Evolutionary conservation across 1,139 yeast genomes (phyloP).

Genomic region (Chernovozyma sophiae-reginae): DNA sequence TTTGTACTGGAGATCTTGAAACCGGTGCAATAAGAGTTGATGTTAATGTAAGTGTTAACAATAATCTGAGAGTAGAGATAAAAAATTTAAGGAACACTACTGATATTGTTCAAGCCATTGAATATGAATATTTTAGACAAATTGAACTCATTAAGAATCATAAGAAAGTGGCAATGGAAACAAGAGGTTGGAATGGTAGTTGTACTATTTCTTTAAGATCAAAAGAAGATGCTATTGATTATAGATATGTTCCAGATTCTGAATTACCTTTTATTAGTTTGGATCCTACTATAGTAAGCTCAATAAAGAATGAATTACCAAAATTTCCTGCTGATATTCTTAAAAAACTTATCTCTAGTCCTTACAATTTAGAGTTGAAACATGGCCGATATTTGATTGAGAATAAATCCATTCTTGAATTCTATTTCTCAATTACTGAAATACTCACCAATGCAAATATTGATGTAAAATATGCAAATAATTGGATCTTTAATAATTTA

Average conservation of each 20-base stretch:
- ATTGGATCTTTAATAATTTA: constrained; percentile 83
- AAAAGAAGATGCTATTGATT: constrained; percentile 82
- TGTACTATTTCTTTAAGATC: constrained; percentile 62
- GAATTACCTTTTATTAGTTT: constrained; percentile 66
- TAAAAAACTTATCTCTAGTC: constrained; percentile 41
- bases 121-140: constrained; percentile 74
- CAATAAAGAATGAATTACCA: constrained; percentile 46
- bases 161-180: constrained; percentile 43
- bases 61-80: constrained; percentile 73
- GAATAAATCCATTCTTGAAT: constrained; percentile 40
- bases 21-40: constrained; percentile 95
- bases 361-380: constrained; percentile 59
- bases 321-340: constrained; percentile 61
- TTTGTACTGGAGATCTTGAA: constrained; percentile 88
- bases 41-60: constrained; percentile 78
- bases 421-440: constrained; percentile 46
- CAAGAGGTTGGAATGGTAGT: constrained; percentile 89
- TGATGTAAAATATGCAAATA: constrained; percentile 47
- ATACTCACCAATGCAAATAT: constrained; percentile 14
- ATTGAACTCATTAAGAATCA: constrained; percentile 29
- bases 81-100: constrained; percentile 84
- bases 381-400: constrained; percentile 66
- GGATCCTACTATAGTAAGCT: constrained; percentile 27
- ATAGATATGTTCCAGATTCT: constrained; percentile 92
- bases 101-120: constrained; percentile 74